phyloP scores from a whole-genome alignment of 345 rosid species.

The Aegle marmelos region DNA sequence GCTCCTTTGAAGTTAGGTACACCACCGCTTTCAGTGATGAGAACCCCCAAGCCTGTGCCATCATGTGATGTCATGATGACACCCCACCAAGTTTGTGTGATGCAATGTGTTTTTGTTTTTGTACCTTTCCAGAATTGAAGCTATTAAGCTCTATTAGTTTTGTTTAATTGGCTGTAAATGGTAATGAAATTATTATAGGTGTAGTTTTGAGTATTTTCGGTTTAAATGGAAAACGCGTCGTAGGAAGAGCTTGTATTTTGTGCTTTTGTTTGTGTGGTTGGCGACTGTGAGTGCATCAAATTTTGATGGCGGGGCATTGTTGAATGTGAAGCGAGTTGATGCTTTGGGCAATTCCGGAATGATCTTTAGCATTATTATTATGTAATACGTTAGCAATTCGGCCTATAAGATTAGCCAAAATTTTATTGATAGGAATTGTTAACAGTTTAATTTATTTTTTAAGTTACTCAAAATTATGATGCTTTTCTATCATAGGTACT shows the following conservation, averaged over 20 bases:
- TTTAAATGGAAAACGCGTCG: neutral
- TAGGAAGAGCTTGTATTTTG: neutral
- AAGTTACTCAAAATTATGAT: too few species aligned
- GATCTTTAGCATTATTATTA: too few species aligned
- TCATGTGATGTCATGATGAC: constrained; percentile 50
- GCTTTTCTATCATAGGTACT: too few species aligned
- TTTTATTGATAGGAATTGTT: too few species aligned
- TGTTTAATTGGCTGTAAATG: neutral
- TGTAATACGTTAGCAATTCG: too few species aligned
- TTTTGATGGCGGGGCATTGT: too few species aligned
- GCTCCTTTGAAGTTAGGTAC: constrained; percentile 92
- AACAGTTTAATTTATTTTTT: too few species aligned
- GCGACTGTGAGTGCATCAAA: too few species aligned
- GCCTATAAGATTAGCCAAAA: too few species aligned
- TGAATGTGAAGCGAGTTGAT: too few species aligned
- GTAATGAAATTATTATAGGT: neutral
- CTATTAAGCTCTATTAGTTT: neutral
- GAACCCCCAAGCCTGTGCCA: constrained; percentile 58
- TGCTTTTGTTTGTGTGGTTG: too few species aligned
- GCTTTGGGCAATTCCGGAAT: too few species aligned
- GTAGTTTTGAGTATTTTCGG: neutral
- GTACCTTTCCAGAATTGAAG: neutral
- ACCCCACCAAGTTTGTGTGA: neutral
- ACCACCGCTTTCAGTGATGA: constrained; percentile 97
- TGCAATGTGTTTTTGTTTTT: neutral